Conservation (phyloP, 2,329 filamentous ascomycete species). For the Xenoacremonium recifei region DNA sequence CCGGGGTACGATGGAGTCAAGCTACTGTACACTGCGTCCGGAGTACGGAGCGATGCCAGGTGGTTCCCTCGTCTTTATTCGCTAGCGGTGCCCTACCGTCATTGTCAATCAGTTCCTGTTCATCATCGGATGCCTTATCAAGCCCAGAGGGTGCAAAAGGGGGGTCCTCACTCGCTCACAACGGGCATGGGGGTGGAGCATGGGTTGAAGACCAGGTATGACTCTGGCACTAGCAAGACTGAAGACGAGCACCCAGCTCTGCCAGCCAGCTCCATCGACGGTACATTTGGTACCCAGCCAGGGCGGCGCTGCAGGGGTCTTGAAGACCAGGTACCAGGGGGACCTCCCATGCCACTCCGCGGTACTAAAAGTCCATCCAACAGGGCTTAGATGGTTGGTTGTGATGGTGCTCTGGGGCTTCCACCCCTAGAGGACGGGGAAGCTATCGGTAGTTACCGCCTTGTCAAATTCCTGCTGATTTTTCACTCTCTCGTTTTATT, state of each 20-base stretch:
- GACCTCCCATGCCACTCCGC: conserved; percentile 14
- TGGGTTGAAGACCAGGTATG: neutral
- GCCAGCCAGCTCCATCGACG: conserved; percentile 5
- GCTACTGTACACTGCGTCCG: conserved; percentile 24
- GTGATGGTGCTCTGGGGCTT: conserved; percentile 9
- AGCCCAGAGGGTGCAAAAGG: conserved; percentile 17
- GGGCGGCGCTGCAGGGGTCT: conserved; percentile 14
- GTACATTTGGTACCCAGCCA: conserved; percentile 16
- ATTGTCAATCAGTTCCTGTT: conserved; percentile 16
- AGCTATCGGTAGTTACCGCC: conserved; percentile 24
- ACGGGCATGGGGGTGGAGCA: neutral
- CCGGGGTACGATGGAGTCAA: conserved; percentile 18
- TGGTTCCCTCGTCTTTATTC: conserved; percentile 24
- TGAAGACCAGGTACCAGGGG: conserved; percentile 14
- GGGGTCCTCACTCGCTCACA: neutral
- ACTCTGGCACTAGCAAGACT: neutral
- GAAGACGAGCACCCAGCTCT: neutral
- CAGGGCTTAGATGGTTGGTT: conserved; percentile 24
- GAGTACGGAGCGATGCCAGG: no score
- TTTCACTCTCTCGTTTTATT: no score
- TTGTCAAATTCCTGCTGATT: no score
- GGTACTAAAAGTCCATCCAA: conserved; percentile 19
- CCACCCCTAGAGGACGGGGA: conserved; percentile 22
- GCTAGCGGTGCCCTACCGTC: conserved; percentile 19
- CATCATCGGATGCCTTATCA: conserved; percentile 22